Evolutionary conservation across 2,329 filamentous ascomycete genomes (phyloP).

Genomic region (Alternaria gaisen): DNA sequence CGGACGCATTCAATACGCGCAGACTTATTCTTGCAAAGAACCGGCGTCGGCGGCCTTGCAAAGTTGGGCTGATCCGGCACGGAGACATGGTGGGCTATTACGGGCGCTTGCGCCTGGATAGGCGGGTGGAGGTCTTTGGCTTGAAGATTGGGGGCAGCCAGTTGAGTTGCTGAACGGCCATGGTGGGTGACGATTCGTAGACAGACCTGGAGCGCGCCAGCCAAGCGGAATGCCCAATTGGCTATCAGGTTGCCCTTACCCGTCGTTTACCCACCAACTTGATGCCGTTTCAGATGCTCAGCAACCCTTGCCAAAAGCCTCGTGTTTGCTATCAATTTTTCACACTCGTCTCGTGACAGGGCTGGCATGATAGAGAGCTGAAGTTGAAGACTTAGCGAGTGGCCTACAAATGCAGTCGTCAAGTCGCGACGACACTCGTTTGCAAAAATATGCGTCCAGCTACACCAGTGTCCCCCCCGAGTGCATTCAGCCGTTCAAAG

Average conservation of each 20-base stretch:
- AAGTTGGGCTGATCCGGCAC: conserved; percentile 39
- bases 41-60: conserved; percentile 35
- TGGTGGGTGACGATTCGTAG: conserved; percentile 49
- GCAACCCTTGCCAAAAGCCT: conserved; percentile 25
- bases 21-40: conserved; percentile 24
- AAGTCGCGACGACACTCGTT: conserved; percentile 25
- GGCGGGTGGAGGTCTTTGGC: conserved; percentile 40
- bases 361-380: conserved; percentile 35
- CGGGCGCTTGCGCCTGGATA: conserved; percentile 50
- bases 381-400: conserved; percentile 35
- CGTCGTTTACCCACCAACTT: conserved; percentile 37
- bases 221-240: conserved; percentile 39
- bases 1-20: conserved; percentile 38
- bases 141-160: conserved; percentile 40
- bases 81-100: conserved; percentile 39
- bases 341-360: conserved; percentile 24
- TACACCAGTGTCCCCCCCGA: conserved; percentile 15
- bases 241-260: conserved; percentile 32
- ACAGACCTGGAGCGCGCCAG: conserved; percentile 41
- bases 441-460: conserved; percentile 24
- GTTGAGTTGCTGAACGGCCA: conserved; percentile 39
- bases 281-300: conserved; percentile 38
- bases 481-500: conserved; percentile 20
- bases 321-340: conserved; percentile 22
- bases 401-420: conserved; percentile 16